These are phyloP conservation scores for Ottelia alismoides DNA, from an alignment of 106 monocot genomes.

Conservation along the genomic window DNA sequence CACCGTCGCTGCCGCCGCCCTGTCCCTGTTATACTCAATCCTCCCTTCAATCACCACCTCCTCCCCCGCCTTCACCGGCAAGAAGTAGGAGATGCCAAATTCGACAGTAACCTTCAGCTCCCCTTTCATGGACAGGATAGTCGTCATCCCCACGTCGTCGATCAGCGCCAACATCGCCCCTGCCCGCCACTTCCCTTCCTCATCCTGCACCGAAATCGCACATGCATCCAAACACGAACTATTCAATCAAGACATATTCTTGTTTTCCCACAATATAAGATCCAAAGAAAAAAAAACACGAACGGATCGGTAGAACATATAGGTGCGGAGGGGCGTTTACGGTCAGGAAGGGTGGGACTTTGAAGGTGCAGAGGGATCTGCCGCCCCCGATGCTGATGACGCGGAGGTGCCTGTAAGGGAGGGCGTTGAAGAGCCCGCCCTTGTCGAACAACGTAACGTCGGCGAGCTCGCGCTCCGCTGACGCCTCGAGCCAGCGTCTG, in stretches of 20 bases:
- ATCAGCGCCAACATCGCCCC: slow-evolving; percentile 1
- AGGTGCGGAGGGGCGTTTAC: no score
- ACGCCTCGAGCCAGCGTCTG: not conserved
- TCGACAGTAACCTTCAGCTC: not conserved
- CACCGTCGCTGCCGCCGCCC: no score
- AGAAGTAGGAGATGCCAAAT: not conserved
- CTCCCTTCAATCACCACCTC: no score
- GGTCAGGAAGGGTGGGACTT: not conserved
- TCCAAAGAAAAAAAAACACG: no score
- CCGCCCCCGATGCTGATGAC: not conserved
- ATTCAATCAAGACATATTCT: no score
- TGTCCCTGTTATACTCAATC: no score
- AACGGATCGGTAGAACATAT: no score
- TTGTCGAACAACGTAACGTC: not conserved
- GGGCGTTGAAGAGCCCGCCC: slow-evolving; percentile 1
- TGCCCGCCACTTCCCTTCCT: not conserved
- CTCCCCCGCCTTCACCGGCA: no score
- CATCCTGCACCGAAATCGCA: no score
- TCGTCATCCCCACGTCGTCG: not conserved
- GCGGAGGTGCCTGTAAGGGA: not conserved
- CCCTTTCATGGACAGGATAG: not conserved
- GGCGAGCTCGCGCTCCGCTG: not conserved
- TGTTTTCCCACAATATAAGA: not conserved
- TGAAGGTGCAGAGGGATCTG: not conserved
- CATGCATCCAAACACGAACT: not conserved